phyloP scores from a whole-genome alignment of 1,284 basidiomycete species.

The Phenoliferia sp. region DNA sequence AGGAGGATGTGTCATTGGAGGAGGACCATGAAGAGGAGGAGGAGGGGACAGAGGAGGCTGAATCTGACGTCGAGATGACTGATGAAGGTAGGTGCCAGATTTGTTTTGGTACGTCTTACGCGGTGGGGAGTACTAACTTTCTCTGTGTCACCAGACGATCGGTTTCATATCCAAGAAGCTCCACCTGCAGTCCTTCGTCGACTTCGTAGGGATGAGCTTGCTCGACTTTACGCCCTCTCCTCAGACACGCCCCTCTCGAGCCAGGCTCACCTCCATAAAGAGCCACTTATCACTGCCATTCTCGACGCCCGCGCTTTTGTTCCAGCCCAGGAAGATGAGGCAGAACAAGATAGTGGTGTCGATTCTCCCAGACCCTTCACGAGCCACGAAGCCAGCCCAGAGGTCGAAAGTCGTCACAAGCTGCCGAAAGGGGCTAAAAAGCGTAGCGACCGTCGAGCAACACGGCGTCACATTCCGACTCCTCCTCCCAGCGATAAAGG shows the following conservation, averaged over 20 bases:
- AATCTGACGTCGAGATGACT: not conserved
- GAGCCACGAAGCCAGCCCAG: constrained; percentile 22
- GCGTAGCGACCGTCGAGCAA: constrained; percentile 1
- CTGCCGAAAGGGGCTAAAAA: not conserved
- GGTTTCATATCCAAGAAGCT: constrained; percentile 12
- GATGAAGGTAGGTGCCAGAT: not conserved
- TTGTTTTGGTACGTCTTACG: fast-evolving
- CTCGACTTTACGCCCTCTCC: constrained; percentile 10
- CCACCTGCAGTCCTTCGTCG: constrained; percentile 6
- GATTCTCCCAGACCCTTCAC: constrained; percentile 25
- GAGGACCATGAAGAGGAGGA: not conserved
- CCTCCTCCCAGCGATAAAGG: not conserved
- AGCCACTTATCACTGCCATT: constrained; percentile 11
- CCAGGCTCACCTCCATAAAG: constrained; percentile 9
- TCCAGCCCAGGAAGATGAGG: not conserved
- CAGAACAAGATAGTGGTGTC: constrained; percentile 1
- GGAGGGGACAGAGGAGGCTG: not conserved
- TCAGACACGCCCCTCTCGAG: not conserved
- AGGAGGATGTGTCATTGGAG: not conserved
- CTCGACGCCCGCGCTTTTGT: constrained; percentile 7
- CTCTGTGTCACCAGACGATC: not conserved
- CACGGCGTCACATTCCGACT: not conserved
- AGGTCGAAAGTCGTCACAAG: not conserved
- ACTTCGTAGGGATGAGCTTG: constrained; percentile 15
- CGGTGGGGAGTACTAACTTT: not conserved